These are phyloP conservation scores for Blastobotrys parvus DNA, from an alignment of 805 yeast species.

Conservation along the genomic window DNA sequence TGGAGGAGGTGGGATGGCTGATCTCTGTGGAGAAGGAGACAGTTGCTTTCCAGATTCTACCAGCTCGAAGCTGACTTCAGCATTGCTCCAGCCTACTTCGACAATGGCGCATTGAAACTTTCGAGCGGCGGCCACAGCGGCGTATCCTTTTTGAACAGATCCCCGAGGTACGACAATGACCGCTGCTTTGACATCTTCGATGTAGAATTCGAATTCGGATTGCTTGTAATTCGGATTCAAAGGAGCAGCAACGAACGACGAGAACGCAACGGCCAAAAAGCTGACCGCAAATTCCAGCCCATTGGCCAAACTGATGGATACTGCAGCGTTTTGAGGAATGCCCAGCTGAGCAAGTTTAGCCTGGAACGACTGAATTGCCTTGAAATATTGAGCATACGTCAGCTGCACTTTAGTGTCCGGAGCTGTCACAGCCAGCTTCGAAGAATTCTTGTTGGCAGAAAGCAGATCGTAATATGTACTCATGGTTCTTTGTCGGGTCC, in stretches of 20 bases:
- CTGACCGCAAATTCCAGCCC: conserved; percentile 48
- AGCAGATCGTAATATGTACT: conserved; percentile 14
- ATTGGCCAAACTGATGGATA: conserved; percentile 57
- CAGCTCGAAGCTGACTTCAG: conserved; percentile 1
- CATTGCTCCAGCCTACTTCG: conserved; percentile 1
- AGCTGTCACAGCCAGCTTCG: conserved; percentile 9
- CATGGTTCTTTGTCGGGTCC: conserved; percentile 10
- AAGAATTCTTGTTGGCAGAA: conserved; percentile 2
- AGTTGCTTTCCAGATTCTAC: neutral
- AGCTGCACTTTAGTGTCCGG: conserved; percentile 32
- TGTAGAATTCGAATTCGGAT: conserved; percentile 54
- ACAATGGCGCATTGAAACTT: conserved; percentile 26
- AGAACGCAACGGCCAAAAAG: conserved; percentile 49
- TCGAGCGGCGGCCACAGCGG: conserved; percentile 44
- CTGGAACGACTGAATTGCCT: conserved; percentile 42
- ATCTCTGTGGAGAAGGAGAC: neutral
- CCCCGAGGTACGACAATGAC: conserved; percentile 54
- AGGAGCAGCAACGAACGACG: conserved; percentile 58
- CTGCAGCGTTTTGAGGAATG: conserved; percentile 37
- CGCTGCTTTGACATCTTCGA: conserved; percentile 50
- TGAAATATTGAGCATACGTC: conserved; percentile 37
- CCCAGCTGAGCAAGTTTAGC: conserved; percentile 27
- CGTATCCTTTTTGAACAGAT: conserved; percentile 30
- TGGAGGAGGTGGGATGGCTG: conserved; percentile 19
- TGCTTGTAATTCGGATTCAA: conserved; percentile 56